These are phyloP conservation scores for Galerina sulciceps DNA, from an alignment of 768 basidiomycete species.

Conservation along the genomic window DNA sequence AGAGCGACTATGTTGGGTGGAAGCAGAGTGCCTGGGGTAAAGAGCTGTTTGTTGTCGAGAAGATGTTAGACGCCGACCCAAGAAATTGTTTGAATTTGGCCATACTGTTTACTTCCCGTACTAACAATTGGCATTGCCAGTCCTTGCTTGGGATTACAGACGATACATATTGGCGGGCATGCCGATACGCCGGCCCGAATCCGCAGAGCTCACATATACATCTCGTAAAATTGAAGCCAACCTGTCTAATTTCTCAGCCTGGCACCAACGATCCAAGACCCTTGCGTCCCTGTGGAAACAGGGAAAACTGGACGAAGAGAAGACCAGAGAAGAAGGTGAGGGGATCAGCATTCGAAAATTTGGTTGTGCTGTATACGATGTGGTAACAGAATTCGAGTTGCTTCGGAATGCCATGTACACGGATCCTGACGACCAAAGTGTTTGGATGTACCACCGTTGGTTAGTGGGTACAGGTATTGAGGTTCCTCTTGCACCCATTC, in stretches of 20 bases:
- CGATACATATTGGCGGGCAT: slow-evolving; percentile 81
- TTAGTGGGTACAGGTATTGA: slow-evolving; percentile 77
- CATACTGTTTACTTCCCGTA: slow-evolving; percentile 27
- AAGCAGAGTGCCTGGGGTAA: slow-evolving; percentile 79
- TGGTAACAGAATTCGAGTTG: slow-evolving; percentile 81
- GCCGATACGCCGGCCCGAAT: slow-evolving; percentile 57
- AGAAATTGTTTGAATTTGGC: slow-evolving; percentile 73
- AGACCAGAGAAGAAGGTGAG: slow-evolving; percentile 74
- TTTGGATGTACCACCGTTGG: slow-evolving; percentile 99
- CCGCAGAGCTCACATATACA: slow-evolving; percentile 84
- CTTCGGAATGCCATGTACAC: slow-evolving; percentile 95
- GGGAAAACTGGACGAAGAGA: slow-evolving; percentile 52
- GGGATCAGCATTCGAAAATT: neutral
- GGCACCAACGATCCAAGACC: slow-evolving; percentile 95
- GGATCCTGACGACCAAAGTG: slow-evolving; percentile 94
- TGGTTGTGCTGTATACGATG: neutral
- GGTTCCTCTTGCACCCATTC: neutral
- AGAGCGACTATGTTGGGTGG: slow-evolving; percentile 66
- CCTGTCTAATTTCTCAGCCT: slow-evolving; percentile 98
- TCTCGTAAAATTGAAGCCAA: slow-evolving; percentile 89
- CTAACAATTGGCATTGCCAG: slow-evolving; percentile 41
- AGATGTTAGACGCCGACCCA: slow-evolving; percentile 88
- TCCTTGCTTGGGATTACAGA: slow-evolving; percentile 94
- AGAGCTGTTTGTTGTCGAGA: slow-evolving; percentile 88
- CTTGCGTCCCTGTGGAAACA: slow-evolving; percentile 66